A percentile compares a stretch with the other conserved stretches of the same genome.
Evolutionary conservation across 768 basidiomycete species (phyloP).

Genomic region (Hericium alpestre): DNA sequence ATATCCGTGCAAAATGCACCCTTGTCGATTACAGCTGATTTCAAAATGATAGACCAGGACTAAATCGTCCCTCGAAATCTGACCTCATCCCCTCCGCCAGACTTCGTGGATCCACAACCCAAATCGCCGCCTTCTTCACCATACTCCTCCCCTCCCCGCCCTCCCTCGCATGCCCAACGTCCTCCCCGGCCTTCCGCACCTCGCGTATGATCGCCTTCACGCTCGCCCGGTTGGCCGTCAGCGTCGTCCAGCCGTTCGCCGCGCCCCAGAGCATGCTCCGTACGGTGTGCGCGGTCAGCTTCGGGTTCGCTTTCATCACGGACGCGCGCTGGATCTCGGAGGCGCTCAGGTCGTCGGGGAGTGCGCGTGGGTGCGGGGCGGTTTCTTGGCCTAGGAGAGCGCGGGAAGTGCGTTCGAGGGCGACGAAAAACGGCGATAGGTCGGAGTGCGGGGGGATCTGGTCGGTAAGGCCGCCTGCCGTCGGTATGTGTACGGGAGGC

Average conservation of each 20-base stretch:
- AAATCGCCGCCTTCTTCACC: conserved; percentile 36
- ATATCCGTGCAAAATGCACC: too few relatives aligned
- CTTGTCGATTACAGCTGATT: too few relatives aligned
- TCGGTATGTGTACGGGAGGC: conserved; percentile 4
- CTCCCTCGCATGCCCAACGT: conserved; percentile 1
- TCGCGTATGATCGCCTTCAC: conserved; percentile 66
- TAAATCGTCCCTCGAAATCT: conserved; percentile 14
- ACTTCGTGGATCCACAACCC: conserved; percentile 75
- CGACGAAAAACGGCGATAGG: conserved; percentile 1
- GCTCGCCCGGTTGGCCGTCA: conserved; percentile 77
- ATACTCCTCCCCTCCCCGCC: conserved; percentile 3
- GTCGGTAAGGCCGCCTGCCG: neutral
- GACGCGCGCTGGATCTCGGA: conserved; percentile 41
- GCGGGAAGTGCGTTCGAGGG: conserved; percentile 30
- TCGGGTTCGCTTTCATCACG: conserved; percentile 43
- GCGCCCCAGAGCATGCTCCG: conserved; percentile 65
- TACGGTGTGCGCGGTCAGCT: conserved; percentile 68
- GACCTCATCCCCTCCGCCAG: conserved; percentile 51
- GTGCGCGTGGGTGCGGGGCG: conserved; percentile 8
- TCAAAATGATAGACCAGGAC: too few relatives aligned
- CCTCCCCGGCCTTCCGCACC: conserved; percentile 32
- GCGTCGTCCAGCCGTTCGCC: conserved; percentile 65
- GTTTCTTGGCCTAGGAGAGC: conserved; percentile 36
- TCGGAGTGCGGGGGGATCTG: neutral
- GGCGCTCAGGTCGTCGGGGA: conserved; percentile 3